Evolutionary conservation across 108 stramenopile species (phyloP).

Genomic region (Stephanodiscus minutulus): DNA sequence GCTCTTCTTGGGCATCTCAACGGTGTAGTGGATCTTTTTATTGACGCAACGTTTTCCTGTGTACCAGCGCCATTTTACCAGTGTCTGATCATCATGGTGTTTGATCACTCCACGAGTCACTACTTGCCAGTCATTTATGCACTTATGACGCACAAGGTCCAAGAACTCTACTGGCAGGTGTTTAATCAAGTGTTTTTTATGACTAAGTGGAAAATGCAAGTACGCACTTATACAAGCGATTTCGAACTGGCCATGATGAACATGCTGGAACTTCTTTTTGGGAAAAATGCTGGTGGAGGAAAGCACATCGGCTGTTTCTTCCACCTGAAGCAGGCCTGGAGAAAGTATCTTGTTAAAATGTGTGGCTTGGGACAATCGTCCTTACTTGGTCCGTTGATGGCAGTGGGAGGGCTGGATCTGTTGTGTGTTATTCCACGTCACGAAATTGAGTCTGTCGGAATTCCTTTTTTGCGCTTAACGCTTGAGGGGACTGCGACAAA

Average conservation of each 20-base stretch:
- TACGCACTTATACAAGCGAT: slow-evolving; percentile 6
- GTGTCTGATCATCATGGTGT: slow-evolving; percentile 15
- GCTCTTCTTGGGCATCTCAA: background rate
- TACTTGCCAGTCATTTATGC: slow-evolving; percentile 18
- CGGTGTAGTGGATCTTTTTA: slow-evolving; percentile 10
- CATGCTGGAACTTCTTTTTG: background rate
- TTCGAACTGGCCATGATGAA: slow-evolving; percentile 8
- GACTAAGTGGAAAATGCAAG: slow-evolving; percentile 3
- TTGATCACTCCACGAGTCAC: background rate
- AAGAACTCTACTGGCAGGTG: slow-evolving; percentile 10
- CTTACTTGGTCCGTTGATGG: too few relatives aligned
- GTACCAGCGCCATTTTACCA: slow-evolving; percentile 9
- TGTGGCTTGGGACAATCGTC: too few relatives aligned
- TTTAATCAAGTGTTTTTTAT: background rate
- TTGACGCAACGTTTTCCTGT: slow-evolving; percentile 18
- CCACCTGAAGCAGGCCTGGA: slow-evolving; percentile 1
- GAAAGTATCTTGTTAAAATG: background rate
- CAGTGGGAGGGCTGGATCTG: too few relatives aligned
- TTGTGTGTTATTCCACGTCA: too few relatives aligned
- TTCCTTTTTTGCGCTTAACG: too few relatives aligned
- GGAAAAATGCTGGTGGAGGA: background rate
- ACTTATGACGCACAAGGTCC: slow-evolving; percentile 15
- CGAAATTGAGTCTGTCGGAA: too few relatives aligned
- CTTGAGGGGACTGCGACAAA: too few relatives aligned
- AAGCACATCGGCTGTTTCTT: background rate